Evolutionary conservation across 306 rosid genomes (phyloP), one percentile per base, ranked within the genome.

Genomic region (Dalbergia cultrata): DNA sequence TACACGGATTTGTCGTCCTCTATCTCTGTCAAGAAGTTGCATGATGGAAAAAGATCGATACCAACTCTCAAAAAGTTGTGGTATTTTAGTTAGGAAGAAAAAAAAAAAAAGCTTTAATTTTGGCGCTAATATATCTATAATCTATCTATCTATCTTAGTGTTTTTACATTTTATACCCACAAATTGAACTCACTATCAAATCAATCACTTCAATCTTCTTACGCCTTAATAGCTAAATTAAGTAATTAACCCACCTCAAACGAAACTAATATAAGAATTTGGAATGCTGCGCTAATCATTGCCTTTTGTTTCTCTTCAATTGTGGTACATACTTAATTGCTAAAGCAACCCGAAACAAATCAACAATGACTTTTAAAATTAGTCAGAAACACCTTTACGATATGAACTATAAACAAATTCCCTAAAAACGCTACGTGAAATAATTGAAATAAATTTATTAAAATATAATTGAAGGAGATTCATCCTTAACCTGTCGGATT

Each of bases 21-120:
- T 67, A 22, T 45, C 65, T 34, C 70, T 63, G 58, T 77, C 82
- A 44, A 70, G 33, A 82, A 69, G 53, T n/a, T n/a, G n/a, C n/a
- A n/a, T n/a, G n/a, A n/a, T n/a, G n/a, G n/a, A n/a, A n/a, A n/a
- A n/a, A n/a, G n/a, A n/a, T n/a, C n/a, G n/a, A n/a, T n/a, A n/a
- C n/a, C n/a, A n/a, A n/a, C n/a, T n/a, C n/a, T n/a, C n/a, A n/a
- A n/a, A n/a, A n/a, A n/a, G n/a, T 82, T 63, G 39, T 26, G 17
- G 31, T 26, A 26, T 26, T 26, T 26, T 26, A 1, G 31, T 26
- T 26, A 26, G 31, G 3, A 26, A 26, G n/a, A n/a, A n/a, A n/a
- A n/a, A 26, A 26, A 26, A 26, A 26, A 26, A 22, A 22, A 1
- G 31, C 31, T 26, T 26, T 26, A 26, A 26, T 26, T 26, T 26